Evolutionary conservation across 2,329 filamentous ascomycete species (phyloP).

Genomic region (Verticillium nonalfalfae): DNA sequence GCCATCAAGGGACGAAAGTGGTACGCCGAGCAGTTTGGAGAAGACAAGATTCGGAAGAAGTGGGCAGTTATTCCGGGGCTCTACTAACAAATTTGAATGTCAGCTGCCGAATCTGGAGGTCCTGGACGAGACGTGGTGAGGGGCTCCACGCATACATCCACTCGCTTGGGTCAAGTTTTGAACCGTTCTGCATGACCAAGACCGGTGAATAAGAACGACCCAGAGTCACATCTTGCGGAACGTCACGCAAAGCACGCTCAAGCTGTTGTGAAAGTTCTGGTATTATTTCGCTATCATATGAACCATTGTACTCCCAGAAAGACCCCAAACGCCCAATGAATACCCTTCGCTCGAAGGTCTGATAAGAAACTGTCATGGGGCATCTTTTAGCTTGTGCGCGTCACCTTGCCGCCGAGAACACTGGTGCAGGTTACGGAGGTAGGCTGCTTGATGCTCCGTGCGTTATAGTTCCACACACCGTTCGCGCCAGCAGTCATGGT

Average conservation of each 20-base stretch:
- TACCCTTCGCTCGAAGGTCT: too few species aligned
- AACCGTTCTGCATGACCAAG: too few species aligned
- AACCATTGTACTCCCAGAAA: too few species aligned
- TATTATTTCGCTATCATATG: too few species aligned
- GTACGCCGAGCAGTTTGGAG: constrained; percentile 86
- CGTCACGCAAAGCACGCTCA: too few species aligned
- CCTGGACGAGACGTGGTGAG: neutral
- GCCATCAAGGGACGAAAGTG: constrained; percentile 75
- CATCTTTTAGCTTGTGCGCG: neutral
- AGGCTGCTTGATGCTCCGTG: constrained; percentile 11
- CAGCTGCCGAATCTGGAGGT: neutral
- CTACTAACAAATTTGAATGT: constrained; percentile 14
- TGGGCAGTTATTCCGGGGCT: constrained; percentile 64
- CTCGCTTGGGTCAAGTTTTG: too few species aligned
- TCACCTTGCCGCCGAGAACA: constrained; percentile 4
- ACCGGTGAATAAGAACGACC: too few species aligned
- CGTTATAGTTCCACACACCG: constrained; percentile 10
- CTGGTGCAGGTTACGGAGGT: constrained; percentile 9
- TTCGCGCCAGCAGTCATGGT: constrained; percentile 4
- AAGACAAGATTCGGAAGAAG: constrained; percentile 67
- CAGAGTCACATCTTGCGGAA: too few species aligned
- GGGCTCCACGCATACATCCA: too few species aligned
- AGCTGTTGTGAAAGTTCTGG: too few species aligned
- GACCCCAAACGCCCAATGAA: too few species aligned
- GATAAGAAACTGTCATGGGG: neutral